phyloP scores from a whole-genome alignment of 257 asterid genomes.

The Leptodermis oblonga region DNA sequence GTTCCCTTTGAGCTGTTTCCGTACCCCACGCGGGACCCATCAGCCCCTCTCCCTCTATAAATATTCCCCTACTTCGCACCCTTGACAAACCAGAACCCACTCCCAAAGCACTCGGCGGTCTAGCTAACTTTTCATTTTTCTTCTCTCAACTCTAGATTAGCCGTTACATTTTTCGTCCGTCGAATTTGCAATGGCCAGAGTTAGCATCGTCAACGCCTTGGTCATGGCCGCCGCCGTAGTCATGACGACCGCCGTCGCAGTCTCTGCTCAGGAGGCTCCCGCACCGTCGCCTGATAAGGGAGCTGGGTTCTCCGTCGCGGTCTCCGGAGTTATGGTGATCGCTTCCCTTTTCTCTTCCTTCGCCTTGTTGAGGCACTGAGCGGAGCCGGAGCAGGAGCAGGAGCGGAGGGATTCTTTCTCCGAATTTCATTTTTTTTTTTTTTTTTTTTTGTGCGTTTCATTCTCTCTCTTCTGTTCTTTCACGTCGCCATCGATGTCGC shows the following conservation, averaged over 20 bases:
- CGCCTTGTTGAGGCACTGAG: slow-evolving; percentile 29
- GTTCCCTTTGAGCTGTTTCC: slow-evolving; percentile 10
- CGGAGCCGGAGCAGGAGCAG: too few species aligned
- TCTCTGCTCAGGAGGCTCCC: slow-evolving; percentile 27
- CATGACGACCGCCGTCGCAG: slow-evolving; percentile 4
- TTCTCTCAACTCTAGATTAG: background rate
- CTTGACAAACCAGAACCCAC: background rate
- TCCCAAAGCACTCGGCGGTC: background rate
- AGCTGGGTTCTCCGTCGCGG: slow-evolving; percentile 25
- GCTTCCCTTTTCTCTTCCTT: slow-evolving; percentile 20
- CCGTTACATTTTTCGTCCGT: background rate
- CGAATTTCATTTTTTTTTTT: background rate
- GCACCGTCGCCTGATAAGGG: slow-evolving; percentile 34
- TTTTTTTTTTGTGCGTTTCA: background rate
- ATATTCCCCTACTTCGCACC: background rate
- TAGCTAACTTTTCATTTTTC: background rate
- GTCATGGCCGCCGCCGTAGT: slow-evolving; percentile 9
- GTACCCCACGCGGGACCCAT: background rate
- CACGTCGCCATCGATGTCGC: too few species aligned
- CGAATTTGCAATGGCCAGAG: slow-evolving; percentile 19
- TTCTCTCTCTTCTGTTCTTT: too few species aligned
- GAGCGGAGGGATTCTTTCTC: background rate
- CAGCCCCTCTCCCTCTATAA: background rate
- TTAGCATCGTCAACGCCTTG: slow-evolving; percentile 19
- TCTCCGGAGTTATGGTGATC: slow-evolving; percentile 24